Evolutionary conservation across 1,139 yeast species (phyloP).

Genomic region (Taphrina communis): DNA sequence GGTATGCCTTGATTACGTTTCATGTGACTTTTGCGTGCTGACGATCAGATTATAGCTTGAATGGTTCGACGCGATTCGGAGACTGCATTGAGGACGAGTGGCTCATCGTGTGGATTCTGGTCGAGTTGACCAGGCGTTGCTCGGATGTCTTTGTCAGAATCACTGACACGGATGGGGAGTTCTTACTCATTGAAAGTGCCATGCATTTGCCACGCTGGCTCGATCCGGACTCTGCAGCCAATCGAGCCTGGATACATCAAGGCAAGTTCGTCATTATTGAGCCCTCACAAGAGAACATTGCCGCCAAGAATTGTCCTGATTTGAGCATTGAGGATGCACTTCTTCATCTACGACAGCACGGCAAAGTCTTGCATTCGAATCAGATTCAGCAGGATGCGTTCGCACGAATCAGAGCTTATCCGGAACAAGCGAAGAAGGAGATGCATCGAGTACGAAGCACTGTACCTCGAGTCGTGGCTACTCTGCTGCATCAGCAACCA

Average conservation of each 20-base stretch:
- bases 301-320: slow-evolving; percentile 15
- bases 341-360: slow-evolving; percentile 19
- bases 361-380: slow-evolving; percentile 3
- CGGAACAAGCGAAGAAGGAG: slow-evolving; percentile 43
- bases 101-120: slow-evolving; percentile 56
- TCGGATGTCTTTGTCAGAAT: slow-evolving; percentile 56
- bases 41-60: slow-evolving; percentile 50
- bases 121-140: slow-evolving; percentile 52
- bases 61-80: slow-evolving; percentile 51
- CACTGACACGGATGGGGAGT: slow-evolving; percentile 65
- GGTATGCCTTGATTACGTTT: no score
- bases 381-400: slow-evolving; percentile 43
- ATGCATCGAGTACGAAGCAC: slow-evolving; percentile 44
- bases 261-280: slow-evolving; percentile 48
- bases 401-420: slow-evolving; percentile 44
- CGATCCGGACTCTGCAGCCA: slow-evolving; percentile 54
- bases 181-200: slow-evolving; percentile 59
- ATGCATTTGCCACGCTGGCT: slow-evolving; percentile 58
- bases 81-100: slow-evolving; percentile 58
- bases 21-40: slow-evolving; percentile 34
- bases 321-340: slow-evolving; percentile 43
- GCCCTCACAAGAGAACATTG: slow-evolving; percentile 40
- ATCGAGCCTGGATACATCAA: slow-evolving; percentile 52
- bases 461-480: slow-evolving; percentile 46
- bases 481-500: slow-evolving; percentile 43